Conservation (phyloP, 768 basidiomycete genomes). For the Roridomyces roridus region DNA sequence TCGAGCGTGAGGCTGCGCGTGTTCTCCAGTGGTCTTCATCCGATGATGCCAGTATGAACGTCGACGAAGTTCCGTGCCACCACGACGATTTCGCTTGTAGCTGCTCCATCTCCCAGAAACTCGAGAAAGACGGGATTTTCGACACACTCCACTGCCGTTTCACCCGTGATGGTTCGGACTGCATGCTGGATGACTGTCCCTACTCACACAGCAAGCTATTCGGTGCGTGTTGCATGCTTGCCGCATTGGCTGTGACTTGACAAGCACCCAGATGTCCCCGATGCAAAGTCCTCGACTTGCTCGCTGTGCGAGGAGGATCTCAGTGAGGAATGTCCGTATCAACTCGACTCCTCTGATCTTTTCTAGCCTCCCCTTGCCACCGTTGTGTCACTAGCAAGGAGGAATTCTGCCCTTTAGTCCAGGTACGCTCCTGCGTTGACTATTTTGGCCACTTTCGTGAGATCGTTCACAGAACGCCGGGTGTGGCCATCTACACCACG, state of each 20-base stretch:
- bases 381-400: constrained; percentile 23
- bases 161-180: constrained; percentile 28
- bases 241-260: background rate
- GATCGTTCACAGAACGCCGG: constrained; percentile 29
- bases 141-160: constrained; percentile 33
- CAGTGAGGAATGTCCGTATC: constrained; percentile 12
- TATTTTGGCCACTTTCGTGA: too few species aligned
- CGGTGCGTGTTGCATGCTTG: constrained; percentile 15
- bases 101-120: constrained; percentile 28
- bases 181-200: constrained; percentile 27
- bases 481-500: constrained; percentile 35
- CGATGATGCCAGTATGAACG: constrained; percentile 6
- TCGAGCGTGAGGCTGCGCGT: constrained; percentile 26
- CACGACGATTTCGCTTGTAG: constrained; percentile 25
- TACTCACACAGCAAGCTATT: constrained; percentile 29
- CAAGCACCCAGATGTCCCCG: background rate
- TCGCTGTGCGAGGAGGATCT: constrained; percentile 31
- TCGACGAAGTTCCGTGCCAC: constrained; percentile 17
- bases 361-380: constrained; percentile 32
- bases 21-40: constrained; percentile 21
- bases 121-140: constrained; percentile 29
- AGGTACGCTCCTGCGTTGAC: too few species aligned
- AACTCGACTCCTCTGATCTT: background rate
- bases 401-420: constrained; percentile 30
- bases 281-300: constrained; percentile 27